A percentile compares a stretch with the other conserved stretches of the same genome.
These are phyloP conservation scores for Pinus albicaulis DNA, from an alignment of 75 land plant genomes.

Conservation along the genomic window DNA sequence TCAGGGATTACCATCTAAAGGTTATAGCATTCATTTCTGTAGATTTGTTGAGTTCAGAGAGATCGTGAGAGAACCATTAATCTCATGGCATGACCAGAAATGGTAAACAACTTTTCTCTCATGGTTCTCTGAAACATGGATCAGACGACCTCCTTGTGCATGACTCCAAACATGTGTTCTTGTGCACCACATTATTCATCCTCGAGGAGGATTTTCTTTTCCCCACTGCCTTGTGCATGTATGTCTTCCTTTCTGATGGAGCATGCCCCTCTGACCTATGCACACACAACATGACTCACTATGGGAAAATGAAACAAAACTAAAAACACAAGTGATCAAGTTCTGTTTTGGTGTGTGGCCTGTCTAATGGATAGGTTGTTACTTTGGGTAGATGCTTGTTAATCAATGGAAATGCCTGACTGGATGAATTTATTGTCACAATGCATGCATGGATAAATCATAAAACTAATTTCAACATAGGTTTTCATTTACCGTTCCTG, in stretches of 20 bases:
- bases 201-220: background rate
- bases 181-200: no score
- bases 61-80: no score
- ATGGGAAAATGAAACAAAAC: background rate
- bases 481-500: background rate
- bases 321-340: background rate
- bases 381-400: background rate
- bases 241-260: background rate
- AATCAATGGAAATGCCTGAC: background rate
- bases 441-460: background rate
- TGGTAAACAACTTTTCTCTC: background rate
- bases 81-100: no score
- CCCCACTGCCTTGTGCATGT: background rate
- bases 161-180: background rate
- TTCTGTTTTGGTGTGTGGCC: background rate
- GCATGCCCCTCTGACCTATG: background rate
- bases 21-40: no score
- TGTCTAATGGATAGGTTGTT: background rate
- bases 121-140: background rate
- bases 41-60: no score
- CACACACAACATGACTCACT: background rate
- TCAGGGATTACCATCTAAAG: no score
- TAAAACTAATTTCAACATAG: background rate
- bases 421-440: background rate
- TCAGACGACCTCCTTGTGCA: background rate